Percentiles rank a stretch among this genome's conserved stretches.
Conservation (phyloP, 352 stramenopile species). For the Pythium myriotylum region DNA sequence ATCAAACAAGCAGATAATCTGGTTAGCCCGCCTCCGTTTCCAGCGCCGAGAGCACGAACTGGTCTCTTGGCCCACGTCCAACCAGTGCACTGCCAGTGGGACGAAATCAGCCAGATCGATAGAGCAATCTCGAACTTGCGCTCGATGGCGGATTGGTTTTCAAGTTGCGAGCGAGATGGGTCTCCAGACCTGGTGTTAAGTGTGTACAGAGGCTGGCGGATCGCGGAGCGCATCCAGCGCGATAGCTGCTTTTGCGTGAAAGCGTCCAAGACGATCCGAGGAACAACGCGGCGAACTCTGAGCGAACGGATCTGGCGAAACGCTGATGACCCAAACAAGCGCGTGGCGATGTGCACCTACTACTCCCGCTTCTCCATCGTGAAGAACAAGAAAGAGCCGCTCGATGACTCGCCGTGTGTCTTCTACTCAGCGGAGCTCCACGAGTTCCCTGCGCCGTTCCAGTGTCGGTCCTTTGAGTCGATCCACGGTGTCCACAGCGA, state of each 20-base stretch:
- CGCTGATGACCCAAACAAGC: constrained; percentile 12
- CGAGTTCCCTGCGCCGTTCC: constrained; percentile 23
- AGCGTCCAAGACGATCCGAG: constrained; percentile 11
- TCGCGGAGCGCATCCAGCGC: constrained; percentile 12
- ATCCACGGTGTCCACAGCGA: constrained; percentile 19
- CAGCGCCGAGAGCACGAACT: background rate
- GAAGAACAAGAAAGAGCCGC: background rate
- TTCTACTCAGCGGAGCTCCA: constrained; percentile 25
- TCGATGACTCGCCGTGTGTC: constrained; percentile 9
- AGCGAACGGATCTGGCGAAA: constrained; percentile 15
- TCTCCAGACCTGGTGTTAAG: constrained; percentile 1
- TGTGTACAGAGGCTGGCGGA: constrained; percentile 19
- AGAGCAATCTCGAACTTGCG: constrained; percentile 17
- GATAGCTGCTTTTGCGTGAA: constrained; percentile 10
- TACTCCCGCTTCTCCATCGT: constrained; percentile 8
- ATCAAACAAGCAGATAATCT: constrained; percentile 14
- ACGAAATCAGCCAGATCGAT: constrained; percentile 7
- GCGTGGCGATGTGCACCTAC: constrained; percentile 3
- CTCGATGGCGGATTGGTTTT: background rate
- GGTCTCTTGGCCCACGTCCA: constrained; percentile 1
- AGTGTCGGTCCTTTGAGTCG: constrained; percentile 16
- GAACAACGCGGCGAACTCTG: background rate
- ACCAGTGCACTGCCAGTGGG: background rate
- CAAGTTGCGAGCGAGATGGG: background rate
- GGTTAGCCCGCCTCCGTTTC: background rate